Evolutionary conservation across 2,329 filamentous ascomycete genomes (phyloP), one percentile per base, ranked within the genome.

Genomic region (Penicillium hordei): DNA sequence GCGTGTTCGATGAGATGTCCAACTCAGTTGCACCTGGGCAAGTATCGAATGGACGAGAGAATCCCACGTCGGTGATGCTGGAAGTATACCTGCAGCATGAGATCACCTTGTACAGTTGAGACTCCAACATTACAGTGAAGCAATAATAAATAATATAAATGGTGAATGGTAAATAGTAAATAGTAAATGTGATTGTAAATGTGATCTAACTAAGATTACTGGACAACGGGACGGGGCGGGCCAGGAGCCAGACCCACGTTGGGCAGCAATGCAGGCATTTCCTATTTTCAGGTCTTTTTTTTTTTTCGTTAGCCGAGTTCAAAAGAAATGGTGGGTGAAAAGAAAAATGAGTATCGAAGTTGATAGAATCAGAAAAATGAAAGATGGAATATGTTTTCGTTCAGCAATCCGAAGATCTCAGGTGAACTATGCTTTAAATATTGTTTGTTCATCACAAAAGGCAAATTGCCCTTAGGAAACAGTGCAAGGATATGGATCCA

Each of bases 361-460:
- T 56, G 58, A 60, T 46, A 60, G 48, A 63, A 61, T 74, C 70
- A 72, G 70, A 73, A 73, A 73, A 64, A 66, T 67, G 67, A 70
- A 73, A 72, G 70, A 75, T 75, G 72, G 69, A 72, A 66, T 68
- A 65, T 65, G 65, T 74, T 74, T 64, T 76, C 74, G 72, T 75
- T 76, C 74, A 76, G 59, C 55, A 66, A 71, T 72, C 67, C 68
- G 68, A 66, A 71, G 72, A 73, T 68, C 67, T 76, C 73, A 75
- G 72, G 67, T 76, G 74, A 76, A 76, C 74, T 76, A 76, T 76
- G 73, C 74, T 70, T 70, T 66, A 61, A 61, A 57, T 62, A 68
- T 67, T 66, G 50, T 67, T 70, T 70, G 65, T 66, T 75, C 73
- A 75, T 76, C 73, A 75, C 70, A 44, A 56, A 55, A 42, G 52